Base-by-base conservation (phyloP, 805 yeast genomes). In the Ogataea paradorogensis region DNA sequence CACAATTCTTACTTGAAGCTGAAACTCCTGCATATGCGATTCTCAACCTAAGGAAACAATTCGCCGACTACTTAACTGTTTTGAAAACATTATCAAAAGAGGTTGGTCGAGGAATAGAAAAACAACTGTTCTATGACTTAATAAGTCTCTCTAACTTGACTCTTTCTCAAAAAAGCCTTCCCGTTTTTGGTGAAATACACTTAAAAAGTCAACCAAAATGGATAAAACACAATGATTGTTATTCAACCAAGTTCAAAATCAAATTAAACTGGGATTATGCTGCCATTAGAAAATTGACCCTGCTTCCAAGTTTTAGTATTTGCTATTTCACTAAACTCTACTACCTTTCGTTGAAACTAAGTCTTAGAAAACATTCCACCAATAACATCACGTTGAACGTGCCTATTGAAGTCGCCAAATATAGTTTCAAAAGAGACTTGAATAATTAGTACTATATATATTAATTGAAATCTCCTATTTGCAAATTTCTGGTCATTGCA, bases 401-500 rank as follows among this genome's bases (percentile, higher is more conserved):
- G 4, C 59, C 59, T 7, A 48, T 54, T 10, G 48, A 45, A 27
- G 57, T 54, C 11, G 48, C 48, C n/a, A 52, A 49, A 26, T 45
- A 42, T 24, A 42, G 39, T 18, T 27, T 36, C 26, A 24, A 35
- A 4, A 27, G 22, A 20, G 34, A 38, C 15, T 22, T 21, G 28
- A 31, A 31, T 21, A 16, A 26, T 31, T 8, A 15, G 15, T 16
- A 14, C 13, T 26, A 34, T 22, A 23, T 27, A 16, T 13, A 47
- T 41, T 58, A 74, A 30, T 73, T 76, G 63, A 91, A 88, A 57
- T 91, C 98, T 46, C 78, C 78, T 15, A 77, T 70, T 58, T 86
- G 95, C 52, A 91, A 74, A 64, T 93, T 93, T 54, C 99, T 74
- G 7, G 99, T 93, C 96, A 93, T 87, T 11, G 96, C 91, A 14